phyloP scores from a whole-genome alignment of 179 eudicot species.

The Camellia oleifera region DNA sequence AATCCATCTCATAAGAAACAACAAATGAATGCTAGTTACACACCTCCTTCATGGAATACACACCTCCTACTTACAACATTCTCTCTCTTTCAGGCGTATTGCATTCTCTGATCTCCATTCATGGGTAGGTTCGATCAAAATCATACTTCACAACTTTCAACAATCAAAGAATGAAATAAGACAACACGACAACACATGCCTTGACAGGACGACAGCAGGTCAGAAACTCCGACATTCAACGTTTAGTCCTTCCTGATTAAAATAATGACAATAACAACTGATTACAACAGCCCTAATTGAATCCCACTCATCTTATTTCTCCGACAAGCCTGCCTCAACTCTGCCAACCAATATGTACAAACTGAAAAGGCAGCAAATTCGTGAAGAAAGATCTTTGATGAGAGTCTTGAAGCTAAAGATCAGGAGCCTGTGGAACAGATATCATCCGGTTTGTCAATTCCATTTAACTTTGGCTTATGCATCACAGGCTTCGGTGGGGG shows the following conservation, averaged over 20 bases:
- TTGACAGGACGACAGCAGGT: background rate
- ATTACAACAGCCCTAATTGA: slow-evolving; percentile 9
- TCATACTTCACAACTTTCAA: background rate
- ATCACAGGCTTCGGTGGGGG: slow-evolving; percentile 35
- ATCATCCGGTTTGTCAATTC: slow-evolving; percentile 17
- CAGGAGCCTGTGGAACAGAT: slow-evolving; percentile 22
- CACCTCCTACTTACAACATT: background rate
- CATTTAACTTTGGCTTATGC: slow-evolving; percentile 34
- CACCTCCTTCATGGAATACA: background rate
- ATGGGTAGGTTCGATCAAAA: background rate
- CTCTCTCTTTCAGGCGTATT: background rate
- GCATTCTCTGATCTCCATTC: background rate
- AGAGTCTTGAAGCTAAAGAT: slow-evolving; percentile 9
- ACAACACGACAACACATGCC: background rate
- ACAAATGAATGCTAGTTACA: background rate
- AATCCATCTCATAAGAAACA: background rate
- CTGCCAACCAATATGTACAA: slow-evolving; percentile 18
- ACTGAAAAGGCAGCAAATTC: slow-evolving; percentile 2
- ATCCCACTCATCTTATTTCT: background rate
- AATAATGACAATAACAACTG: background rate
- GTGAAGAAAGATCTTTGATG: background rate
- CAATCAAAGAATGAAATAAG: background rate
- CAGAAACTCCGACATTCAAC: background rate
- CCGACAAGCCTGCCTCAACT: background rate
- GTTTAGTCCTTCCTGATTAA: background rate